These are phyloP conservation scores for Lactifluus pinguis DNA, from an alignment of 768 basidiomycete genomes.

Conservation along the genomic window DNA sequence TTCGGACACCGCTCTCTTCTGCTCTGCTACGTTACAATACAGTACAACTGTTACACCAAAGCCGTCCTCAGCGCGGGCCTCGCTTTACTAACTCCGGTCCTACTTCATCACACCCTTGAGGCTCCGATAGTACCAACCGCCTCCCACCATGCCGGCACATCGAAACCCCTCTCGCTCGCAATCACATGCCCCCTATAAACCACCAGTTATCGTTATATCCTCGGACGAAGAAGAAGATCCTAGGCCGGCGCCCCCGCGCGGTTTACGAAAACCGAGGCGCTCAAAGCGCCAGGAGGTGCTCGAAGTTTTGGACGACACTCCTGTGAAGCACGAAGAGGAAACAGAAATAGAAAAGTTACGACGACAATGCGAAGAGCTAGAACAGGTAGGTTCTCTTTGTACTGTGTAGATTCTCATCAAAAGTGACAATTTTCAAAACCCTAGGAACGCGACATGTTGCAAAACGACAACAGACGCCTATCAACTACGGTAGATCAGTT, in stretches of 20 bases:
- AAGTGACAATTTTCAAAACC: background rate
- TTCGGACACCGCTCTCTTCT: no score
- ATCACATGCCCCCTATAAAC: background rate
- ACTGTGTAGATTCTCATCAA: background rate
- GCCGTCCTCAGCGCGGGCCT: background rate
- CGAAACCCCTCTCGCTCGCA: conserved; percentile 6
- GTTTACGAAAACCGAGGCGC: background rate
- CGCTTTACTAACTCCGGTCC: background rate
- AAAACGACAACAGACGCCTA: conserved; percentile 1
- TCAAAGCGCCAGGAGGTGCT: background rate
- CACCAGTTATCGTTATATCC: conserved; percentile 12
- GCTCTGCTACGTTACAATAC: no score
- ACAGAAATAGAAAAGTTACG: background rate
- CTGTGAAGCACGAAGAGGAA: conserved; percentile 8
- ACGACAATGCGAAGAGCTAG: conserved; percentile 5
- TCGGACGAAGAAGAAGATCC: conserved; percentile 14
- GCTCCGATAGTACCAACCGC: background rate
- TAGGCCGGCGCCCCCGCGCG: background rate
- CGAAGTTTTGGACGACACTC: conserved; percentile 6
- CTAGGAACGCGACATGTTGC: conserved; percentile 7
- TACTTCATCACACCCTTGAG: background rate
- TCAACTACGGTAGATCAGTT: background rate
- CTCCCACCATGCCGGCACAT: conserved; percentile 4
- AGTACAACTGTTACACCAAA: no score
- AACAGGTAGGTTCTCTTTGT: conserved; percentile 1